Evolutionary conservation across 2,329 filamentous ascomycete species (phyloP).

Genomic region (Fusarium pseudograminearum): DNA sequence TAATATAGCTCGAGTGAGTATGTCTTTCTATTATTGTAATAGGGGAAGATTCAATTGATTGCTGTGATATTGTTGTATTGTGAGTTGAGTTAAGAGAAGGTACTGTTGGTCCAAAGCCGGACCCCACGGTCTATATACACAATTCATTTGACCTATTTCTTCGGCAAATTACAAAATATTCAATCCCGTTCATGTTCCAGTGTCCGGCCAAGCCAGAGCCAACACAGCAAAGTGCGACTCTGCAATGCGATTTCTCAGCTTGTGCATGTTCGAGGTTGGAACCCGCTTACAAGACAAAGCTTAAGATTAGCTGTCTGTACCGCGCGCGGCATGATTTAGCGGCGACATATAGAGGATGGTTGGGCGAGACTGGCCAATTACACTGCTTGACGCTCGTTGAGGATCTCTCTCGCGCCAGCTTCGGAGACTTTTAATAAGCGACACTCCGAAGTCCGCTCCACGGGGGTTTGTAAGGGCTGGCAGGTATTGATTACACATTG

Average conservation of each 20-base stretch:
- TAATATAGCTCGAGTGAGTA: not conserved
- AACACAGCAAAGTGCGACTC: not conserved
- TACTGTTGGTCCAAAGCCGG: not conserved
- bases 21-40: not conserved
- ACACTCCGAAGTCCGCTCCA: not conserved
- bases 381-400: slow-evolving; percentile 3
- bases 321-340: slow-evolving; percentile 8
- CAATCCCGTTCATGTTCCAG: not conserved
- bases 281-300: not conserved
- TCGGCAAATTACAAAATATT: slow-evolving; percentile 18
- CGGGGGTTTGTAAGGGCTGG: slow-evolving; percentile 1
- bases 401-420: slow-evolving; percentile 2
- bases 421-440: not conserved
- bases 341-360: not conserved
- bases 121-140: slow-evolving; percentile 15
- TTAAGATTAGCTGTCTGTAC: not conserved
- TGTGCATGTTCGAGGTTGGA: not conserved
- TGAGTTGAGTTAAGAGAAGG: slow-evolving; percentile 10
- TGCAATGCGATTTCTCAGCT: not conserved
- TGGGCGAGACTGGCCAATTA: not conserved
- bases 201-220: not conserved
- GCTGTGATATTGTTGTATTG: not conserved
- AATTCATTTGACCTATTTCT: slow-evolving; percentile 7
- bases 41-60: not conserved
- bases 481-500: not conserved